A percentile compares a stretch with the other conserved stretches of the same genome.
Evolutionary conservation across 2,329 filamentous ascomycete genomes (phyloP).

Genomic region (Pseudogymnoascus sp.): DNA sequence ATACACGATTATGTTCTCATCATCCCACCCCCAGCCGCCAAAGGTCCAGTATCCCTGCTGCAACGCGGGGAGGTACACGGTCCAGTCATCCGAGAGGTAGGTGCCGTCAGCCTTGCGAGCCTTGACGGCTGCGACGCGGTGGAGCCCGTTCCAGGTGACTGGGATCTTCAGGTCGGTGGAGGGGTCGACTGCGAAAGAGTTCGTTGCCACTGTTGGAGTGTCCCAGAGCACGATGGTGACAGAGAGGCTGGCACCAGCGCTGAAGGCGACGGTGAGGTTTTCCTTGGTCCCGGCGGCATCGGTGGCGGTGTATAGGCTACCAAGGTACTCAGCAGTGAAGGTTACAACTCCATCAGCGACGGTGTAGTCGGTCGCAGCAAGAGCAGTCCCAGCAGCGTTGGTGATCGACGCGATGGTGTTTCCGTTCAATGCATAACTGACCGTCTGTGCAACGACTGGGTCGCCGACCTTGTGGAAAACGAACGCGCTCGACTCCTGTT

Average conservation of each 20-base stretch:
- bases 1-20: constrained; percentile 38
- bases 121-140: constrained; percentile 43
- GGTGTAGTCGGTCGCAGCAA: constrained; percentile 40
- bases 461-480: constrained; percentile 45
- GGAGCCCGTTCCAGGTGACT: constrained; percentile 43
- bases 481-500: constrained; percentile 44
- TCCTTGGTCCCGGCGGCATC: constrained; percentile 39
- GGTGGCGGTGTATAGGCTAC: constrained; percentile 34
- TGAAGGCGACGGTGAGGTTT: constrained; percentile 46
- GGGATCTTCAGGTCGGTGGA: constrained; percentile 37
- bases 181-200: constrained; percentile 11
- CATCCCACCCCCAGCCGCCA: constrained; percentile 42
- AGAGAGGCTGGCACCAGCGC: constrained; percentile 38
- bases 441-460: constrained; percentile 33
- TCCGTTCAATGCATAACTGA: constrained; percentile 46
- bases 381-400: constrained; percentile 29
- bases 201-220: constrained; percentile 29
- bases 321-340: constrained; percentile 40
- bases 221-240: constrained; percentile 47
- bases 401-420: constrained; percentile 41
- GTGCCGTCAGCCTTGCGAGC: constrained; percentile 40
- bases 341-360: constrained; percentile 38
- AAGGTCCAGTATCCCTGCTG: constrained; percentile 45
- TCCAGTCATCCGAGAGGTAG: constrained; percentile 50
- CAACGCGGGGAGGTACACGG: constrained; percentile 42